Percentiles rank a stretch among this genome's conserved stretches.
These are phyloP conservation scores for Lentinula detonsa DNA, from an alignment of 768 basidiomycete species.

Conservation along the genomic window DNA sequence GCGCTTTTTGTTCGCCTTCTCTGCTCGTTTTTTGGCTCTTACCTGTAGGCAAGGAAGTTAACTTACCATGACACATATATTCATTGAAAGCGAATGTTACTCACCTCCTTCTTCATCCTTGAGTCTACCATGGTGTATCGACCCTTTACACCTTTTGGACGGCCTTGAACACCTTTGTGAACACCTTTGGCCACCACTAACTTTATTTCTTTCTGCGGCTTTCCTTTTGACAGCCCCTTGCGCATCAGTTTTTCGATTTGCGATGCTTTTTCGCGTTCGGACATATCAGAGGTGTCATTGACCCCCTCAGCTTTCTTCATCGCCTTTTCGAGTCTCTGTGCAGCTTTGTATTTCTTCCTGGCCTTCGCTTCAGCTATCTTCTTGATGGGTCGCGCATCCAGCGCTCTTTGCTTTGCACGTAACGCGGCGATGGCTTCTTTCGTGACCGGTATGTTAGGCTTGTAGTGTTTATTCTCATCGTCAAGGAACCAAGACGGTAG, in stretches of 20 bases:
- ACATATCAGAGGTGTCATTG: constrained; percentile 80
- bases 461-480: constrained; percentile 91
- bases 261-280: constrained; percentile 92
- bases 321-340: constrained; percentile 81
- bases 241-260: constrained; percentile 91
- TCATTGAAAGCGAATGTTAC: constrained; percentile 13
- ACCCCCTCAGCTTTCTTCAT: constrained; percentile 96
- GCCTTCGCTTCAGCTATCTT: constrained; percentile 99
- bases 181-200: constrained; percentile 89
- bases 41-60: constrained; percentile 37
- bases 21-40: constrained; percentile 77
- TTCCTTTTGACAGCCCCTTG: constrained; percentile 66
- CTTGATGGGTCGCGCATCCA: constrained; percentile 97
- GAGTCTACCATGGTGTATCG: constrained; percentile 93
- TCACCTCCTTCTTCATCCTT: constrained; percentile 88
- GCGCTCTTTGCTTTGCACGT: constrained; percentile 83
- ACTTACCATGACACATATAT: constrained; percentile 10
- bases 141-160: constrained; percentile 95
- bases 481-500: constrained; percentile 97
- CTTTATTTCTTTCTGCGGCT: constrained; percentile 70
- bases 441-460: constrained; percentile 91
- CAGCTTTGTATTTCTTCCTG: constrained; percentile 89
- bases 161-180: constrained; percentile 84
- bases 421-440: constrained; percentile 89
- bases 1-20: constrained; percentile 65